Evolutionary conservation across 1,284 basidiomycete genomes (phyloP), one percentile per base, ranked within the genome.

Genomic region (Inonotus hispidus): DNA sequence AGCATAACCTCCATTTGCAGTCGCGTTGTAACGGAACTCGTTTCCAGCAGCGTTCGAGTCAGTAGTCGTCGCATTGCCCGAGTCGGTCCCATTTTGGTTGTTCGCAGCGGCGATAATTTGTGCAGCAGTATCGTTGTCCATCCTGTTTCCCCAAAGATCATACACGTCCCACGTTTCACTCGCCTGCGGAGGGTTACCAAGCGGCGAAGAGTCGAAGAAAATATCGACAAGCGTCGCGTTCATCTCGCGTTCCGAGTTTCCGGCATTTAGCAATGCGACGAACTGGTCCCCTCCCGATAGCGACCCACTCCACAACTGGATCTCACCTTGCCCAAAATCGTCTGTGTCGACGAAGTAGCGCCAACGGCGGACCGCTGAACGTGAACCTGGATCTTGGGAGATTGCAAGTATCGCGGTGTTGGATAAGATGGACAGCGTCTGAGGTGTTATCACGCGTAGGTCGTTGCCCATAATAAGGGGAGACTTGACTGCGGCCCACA

Each of bases 401-500:
- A 64, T 27, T 4, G 63, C 60, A 45, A 64, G 59, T 5, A 64
- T 46, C 14, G 59, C 63, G 8, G 55, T 39, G 56, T 64, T 64
- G 25, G 60, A 54, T 16, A 64, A 43, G 37, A 64, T 64, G 47
- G 54, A 53, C 14, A 45, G 47, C 23, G 60, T 53, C 25, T 27
- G 27, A 16, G 55, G 52, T 56, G 66, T 69, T 73, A 76, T 77
- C 57, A 70, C 71, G 6, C 71, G 72, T 21, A 78, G 63, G 60
- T 77, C 74, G 65, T 77, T 76, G 0, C 75, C 75, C 38, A 78
- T 69, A 54, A 78, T 75, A 11, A 78, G 70, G 1, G 76, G 75
- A 45, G 75, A 77, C 68, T 77, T 78, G 21, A 76, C 67, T 4
- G 75, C 65, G 13, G 73, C 72, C 76, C 76, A 78, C 73, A 77